A percentile compares a stretch with the other conserved stretches of the same genome.
Conservation (phyloP, 257 asterid genomes). For the Apocynum venetum region DNA sequence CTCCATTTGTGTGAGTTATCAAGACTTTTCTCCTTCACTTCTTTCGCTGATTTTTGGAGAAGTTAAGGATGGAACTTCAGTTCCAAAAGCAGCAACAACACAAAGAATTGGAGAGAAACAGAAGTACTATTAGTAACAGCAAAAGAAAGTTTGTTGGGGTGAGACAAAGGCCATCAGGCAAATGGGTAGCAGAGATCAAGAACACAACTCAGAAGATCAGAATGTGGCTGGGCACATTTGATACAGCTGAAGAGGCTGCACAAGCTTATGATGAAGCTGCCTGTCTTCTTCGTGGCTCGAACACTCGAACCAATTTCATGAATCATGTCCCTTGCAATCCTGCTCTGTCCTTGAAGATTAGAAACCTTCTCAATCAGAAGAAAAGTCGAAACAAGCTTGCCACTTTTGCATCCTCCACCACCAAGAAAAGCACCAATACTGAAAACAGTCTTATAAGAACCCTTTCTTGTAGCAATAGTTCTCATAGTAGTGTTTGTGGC, state of each 20-base stretch:
- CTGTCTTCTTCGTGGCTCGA: constrained; percentile 74
- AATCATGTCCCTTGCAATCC: constrained; percentile 59
- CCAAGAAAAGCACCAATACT: constrained; percentile 17
- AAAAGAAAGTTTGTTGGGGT: constrained; percentile 74
- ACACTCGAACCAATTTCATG: constrained; percentile 67
- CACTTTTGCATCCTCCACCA: constrained; percentile 15
- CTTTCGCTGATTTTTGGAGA: neutral
- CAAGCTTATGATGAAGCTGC: constrained; percentile 88
- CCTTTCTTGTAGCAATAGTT: constrained; percentile 16
- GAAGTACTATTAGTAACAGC: constrained; percentile 24
- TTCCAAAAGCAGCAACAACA: constrained; percentile 27
- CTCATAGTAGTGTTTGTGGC: constrained; percentile 14
- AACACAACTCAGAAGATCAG: constrained; percentile 87
- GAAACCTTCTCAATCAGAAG: constrained; percentile 65
- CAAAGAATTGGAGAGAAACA: constrained; percentile 25
- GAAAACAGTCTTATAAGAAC: constrained; percentile 10
- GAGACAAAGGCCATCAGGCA: constrained; percentile 83
- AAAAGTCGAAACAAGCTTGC: constrained; percentile 40
- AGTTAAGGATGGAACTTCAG: constrained; percentile 42
- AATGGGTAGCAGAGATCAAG: constrained; percentile 90
- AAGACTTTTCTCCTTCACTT: constrained; percentile 7
- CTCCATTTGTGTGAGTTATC: constrained; percentile 24
- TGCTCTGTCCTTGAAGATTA: constrained; percentile 67
- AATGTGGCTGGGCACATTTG: constrained; percentile 88
- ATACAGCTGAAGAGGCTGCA: constrained; percentile 89